Base-by-base conservation (phyloP, 2,329 filamentous ascomycete species). In the Epichloe glyceriae region DNA sequence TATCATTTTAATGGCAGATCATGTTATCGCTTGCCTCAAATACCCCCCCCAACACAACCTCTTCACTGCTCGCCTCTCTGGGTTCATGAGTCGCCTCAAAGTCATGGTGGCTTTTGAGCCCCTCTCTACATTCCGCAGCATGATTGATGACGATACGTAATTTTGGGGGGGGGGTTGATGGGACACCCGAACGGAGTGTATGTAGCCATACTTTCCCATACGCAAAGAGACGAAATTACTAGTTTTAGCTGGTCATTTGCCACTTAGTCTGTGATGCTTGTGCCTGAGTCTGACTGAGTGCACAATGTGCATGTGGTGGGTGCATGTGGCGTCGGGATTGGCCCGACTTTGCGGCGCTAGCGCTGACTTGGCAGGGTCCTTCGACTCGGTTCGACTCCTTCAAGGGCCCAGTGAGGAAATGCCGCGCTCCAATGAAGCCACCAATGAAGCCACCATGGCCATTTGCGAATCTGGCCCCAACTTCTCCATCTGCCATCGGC, bases 131-230 rank as follows among this genome's bases (percentile, higher is more conserved):
- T 52, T 51, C 52, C 50, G 50, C 53, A 54, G 53, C 55, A 55
- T 59, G 58, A 56, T 54, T 54, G 54, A 56, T 52, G 54, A 55
- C 47, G 51, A 51, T 49, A 51, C 50, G 53, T 51, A 53, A 43
- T 50, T 50, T 52, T 46, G 40, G 39, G 17, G 17, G 17, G 19
- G 49, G 51, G 53, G 55, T 50, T 48, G 46, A 49, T 46, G 55
- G 52, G 49, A 54, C 51, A 53, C 54, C 52, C 54, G 54, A 43
- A 50, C 53, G 54, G 51, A 56, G 56, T 60, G 56, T 56, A 58
- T 58, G 54, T 56, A 56, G 57, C 49, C 53, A 59, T 57, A 52
- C 51, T 47, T 45, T 50, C 45, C 40, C 53, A 54, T 55, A 50
- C 46, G 52, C 55, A 53, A 56, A 53, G 49, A 57, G 52, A 55